phyloP scores from a whole-genome alignment of 2,329 filamentous ascomycete genomes.

The Ascochyta viciae-villosae region DNA sequence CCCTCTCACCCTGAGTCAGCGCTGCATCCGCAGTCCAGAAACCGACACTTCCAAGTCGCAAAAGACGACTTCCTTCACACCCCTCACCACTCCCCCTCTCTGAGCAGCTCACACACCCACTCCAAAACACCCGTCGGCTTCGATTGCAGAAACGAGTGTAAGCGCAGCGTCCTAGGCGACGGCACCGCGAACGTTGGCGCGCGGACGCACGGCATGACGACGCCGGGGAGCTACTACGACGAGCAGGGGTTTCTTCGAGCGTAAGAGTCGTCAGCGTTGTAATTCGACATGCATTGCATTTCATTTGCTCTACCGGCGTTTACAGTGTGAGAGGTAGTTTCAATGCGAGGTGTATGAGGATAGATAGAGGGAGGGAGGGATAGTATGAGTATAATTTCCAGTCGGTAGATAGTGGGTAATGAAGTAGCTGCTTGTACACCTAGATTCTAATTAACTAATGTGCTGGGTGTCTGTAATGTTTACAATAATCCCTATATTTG shows the following conservation, averaged over 20 bases:
- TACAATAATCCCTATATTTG: no score
- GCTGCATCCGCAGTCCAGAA: background rate
- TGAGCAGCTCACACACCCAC: background rate
- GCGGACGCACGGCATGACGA: slow-evolving; percentile 29
- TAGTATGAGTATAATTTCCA: no score
- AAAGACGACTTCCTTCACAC: background rate
- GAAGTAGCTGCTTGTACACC: no score
- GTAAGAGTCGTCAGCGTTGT: background rate
- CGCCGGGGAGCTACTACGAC: slow-evolving; percentile 46
- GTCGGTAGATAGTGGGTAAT: no score
- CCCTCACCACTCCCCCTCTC: background rate
- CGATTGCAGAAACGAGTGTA: slow-evolving; percentile 12
- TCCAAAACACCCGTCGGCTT: background rate
- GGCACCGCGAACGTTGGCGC: slow-evolving; percentile 33
- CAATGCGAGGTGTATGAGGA: no score
- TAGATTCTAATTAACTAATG: no score
- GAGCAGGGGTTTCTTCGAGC: slow-evolving; percentile 39
- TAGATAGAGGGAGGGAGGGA: no score
- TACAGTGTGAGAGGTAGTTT: no score
- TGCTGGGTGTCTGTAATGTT: no score
- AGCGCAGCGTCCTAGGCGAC: slow-evolving; percentile 26
- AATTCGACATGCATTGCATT: no score
- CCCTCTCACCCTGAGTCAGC: no score
- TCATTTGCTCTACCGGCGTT: no score
- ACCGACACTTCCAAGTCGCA: background rate